A percentile compares a stretch with the other conserved stretches of the same genome.
phyloP scores from a whole-genome alignment of 257 asterid species.

The Paraleonurus japonicus region DNA sequence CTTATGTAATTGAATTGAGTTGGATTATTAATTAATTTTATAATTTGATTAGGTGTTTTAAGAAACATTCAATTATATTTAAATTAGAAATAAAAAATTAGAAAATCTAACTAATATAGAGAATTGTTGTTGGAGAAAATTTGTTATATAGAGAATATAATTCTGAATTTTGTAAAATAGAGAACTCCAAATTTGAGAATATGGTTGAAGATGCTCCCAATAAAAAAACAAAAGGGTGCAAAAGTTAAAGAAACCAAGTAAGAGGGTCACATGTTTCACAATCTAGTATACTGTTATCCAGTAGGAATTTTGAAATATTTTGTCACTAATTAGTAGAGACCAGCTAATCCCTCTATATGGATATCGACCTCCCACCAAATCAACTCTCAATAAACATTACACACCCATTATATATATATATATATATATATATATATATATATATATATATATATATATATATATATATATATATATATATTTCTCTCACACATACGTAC shows the following conservation, averaged over 20 bases:
- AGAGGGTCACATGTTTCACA: not conserved
- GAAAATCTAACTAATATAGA: no score
- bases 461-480: no score
- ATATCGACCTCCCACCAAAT: constrained; percentile 49
- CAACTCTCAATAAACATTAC: not conserved
- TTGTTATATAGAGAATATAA: not conserved
- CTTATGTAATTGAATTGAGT: no score
- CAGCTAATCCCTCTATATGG: constrained; percentile 40
- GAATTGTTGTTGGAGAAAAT: not conserved
- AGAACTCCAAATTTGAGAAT: not conserved
- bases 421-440: no score
- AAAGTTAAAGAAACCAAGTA: not conserved
- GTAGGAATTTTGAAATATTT: not conserved
- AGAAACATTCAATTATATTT: no score
- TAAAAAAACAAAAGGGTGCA: constrained; percentile 6
- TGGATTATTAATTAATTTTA: no score
- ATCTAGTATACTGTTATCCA: constrained; percentile 5
- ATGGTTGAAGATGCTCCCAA: not conserved
- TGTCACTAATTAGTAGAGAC: constrained; percentile 30
- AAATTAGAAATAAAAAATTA: no score
- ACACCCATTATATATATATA: not conserved
- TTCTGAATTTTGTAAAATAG: not conserved
- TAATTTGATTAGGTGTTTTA: no score
- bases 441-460: no score
- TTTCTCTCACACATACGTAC: not conserved